Conservation (phyloP, 1,284 basidiomycete species). For the Austroboletus niveus region DNA sequence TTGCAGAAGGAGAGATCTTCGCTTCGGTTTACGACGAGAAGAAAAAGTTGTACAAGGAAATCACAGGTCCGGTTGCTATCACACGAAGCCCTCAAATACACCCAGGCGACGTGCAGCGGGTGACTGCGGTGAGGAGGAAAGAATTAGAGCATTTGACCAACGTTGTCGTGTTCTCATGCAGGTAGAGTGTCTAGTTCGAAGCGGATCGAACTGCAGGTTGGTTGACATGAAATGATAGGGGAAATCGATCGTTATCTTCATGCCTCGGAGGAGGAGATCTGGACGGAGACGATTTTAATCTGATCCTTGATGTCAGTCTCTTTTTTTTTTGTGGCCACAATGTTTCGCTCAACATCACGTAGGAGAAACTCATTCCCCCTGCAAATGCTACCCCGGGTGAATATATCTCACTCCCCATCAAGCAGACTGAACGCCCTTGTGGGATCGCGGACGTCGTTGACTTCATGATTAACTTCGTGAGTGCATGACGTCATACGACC, state of each 20-base stretch:
- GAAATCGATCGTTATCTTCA: conserved; percentile 41
- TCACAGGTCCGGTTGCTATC: conserved; percentile 43
- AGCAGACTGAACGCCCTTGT: conserved; percentile 33
- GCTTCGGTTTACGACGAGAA: conserved; percentile 39
- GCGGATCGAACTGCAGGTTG: background rate
- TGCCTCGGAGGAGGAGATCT: conserved; percentile 48
- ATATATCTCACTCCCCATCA: conserved; percentile 37
- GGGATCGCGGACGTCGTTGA: conserved; percentile 47
- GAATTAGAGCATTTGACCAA: conserved; percentile 37
- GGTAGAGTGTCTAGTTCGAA: conserved; percentile 12
- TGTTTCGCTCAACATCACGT: conserved; percentile 5
- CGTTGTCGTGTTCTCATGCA: conserved; percentile 42
- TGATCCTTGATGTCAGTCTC: conserved; percentile 37
- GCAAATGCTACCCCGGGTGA: conserved; percentile 30
- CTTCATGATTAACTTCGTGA: conserved; percentile 50
- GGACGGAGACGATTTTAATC: conserved; percentile 45
- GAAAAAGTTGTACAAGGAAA: conserved; percentile 20
- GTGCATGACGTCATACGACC: conserved; percentile 6
- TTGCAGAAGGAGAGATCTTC: conserved; percentile 43
- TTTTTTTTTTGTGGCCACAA: conserved; percentile 4
- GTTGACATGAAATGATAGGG: conserved; percentile 27
- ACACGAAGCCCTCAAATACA: conserved; percentile 52
- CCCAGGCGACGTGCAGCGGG: conserved; percentile 47
- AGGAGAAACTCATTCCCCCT: conserved; percentile 32
- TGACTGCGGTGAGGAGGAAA: conserved; percentile 40